Evolutionary conservation across 495 filamentous ascomycete genomes (phyloP).

Genomic region (Rostrohypoxylon terebratum): DNA sequence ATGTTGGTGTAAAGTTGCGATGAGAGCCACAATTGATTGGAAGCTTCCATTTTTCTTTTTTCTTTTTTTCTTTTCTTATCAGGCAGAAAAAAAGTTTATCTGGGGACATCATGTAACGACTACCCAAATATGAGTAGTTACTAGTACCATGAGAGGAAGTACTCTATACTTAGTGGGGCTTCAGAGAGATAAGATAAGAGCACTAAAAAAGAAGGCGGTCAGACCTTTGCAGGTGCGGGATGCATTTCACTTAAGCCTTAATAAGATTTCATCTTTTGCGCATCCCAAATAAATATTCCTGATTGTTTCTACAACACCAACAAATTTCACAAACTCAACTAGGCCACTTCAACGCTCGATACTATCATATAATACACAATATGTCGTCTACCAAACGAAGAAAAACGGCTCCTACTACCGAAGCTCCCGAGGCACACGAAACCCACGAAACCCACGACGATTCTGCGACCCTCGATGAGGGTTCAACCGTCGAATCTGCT

Average conservation of each 20-base stretch:
- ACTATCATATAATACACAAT: neutral
- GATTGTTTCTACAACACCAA: neutral
- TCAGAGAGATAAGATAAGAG: constrained; percentile 24
- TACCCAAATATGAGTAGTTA: neutral
- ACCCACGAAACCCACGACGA: constrained; percentile 30
- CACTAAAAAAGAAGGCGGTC: constrained; percentile 36
- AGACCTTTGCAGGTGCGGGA: constrained; percentile 35
- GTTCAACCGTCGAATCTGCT: constrained; percentile 38
- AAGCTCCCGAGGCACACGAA: constrained; percentile 5
- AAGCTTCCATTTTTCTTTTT: constrained; percentile 36
- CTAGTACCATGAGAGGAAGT: too few species aligned
- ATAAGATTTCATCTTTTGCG: neutral
- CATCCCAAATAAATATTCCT: neutral
- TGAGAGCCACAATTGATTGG: neutral
- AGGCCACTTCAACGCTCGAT: neutral
- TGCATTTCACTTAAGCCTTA: constrained; percentile 9
- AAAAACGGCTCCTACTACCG: constrained; percentile 36
- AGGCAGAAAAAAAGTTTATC: constrained; percentile 35
- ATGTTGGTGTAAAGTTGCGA: neutral
- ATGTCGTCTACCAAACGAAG: constrained; percentile 45
- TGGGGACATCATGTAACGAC: neutral
- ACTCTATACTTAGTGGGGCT: constrained; percentile 26
- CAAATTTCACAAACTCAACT: neutral
- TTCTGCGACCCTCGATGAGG: constrained; percentile 37
- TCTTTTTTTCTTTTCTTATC: constrained; percentile 32